phyloP scores from a whole-genome alignment of 768 basidiomycete species.

The Lepiota venenata region DNA sequence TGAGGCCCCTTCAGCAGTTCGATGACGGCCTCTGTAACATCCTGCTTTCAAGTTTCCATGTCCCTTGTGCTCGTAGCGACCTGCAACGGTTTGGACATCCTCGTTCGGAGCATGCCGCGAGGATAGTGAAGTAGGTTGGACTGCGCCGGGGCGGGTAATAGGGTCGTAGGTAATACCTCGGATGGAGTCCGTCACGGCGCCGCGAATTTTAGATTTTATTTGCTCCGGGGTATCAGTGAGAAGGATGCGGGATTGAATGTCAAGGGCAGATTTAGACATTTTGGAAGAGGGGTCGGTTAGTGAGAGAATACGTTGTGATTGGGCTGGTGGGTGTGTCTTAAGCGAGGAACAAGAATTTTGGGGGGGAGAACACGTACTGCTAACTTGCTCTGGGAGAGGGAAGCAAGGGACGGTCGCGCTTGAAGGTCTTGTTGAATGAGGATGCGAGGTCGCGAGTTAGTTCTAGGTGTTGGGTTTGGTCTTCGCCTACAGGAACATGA shows the following conservation, averaged over 20 bases:
- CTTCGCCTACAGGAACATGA: constrained; percentile 94
- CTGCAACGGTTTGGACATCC: constrained; percentile 41
- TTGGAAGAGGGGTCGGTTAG: constrained; percentile 82
- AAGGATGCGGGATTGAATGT: constrained; percentile 76
- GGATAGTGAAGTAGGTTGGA: constrained; percentile 79
- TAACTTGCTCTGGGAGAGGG: constrained; percentile 65
- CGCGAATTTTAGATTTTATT: constrained; percentile 69
- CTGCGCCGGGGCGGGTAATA: constrained; percentile 69
- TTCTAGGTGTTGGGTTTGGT: constrained; percentile 93
- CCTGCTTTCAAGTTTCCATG: constrained; percentile 70
- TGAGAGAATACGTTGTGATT: constrained; percentile 79
- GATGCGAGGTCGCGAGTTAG: constrained; percentile 82
- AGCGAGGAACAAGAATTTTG: neutral
- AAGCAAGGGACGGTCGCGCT: constrained; percentile 50
- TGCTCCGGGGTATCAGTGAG: constrained; percentile 67
- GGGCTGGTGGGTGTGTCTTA: constrained; percentile 41
- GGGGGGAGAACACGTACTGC: constrained; percentile 50
- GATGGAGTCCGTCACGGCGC: constrained; percentile 84
- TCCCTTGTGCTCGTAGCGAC: constrained; percentile 48
- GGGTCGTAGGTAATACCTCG: constrained; percentile 81
- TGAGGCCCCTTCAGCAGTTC: constrained; percentile 64
- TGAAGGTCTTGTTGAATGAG: constrained; percentile 73
- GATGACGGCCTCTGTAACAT: constrained; percentile 72
- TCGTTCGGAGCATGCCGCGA: constrained; percentile 68
- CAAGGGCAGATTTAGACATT: constrained; percentile 93